These are phyloP conservation scores for Pythium rishiriense DNA, from an alignment of 352 stramenopile genomes.

Conservation along the genomic window DNA sequence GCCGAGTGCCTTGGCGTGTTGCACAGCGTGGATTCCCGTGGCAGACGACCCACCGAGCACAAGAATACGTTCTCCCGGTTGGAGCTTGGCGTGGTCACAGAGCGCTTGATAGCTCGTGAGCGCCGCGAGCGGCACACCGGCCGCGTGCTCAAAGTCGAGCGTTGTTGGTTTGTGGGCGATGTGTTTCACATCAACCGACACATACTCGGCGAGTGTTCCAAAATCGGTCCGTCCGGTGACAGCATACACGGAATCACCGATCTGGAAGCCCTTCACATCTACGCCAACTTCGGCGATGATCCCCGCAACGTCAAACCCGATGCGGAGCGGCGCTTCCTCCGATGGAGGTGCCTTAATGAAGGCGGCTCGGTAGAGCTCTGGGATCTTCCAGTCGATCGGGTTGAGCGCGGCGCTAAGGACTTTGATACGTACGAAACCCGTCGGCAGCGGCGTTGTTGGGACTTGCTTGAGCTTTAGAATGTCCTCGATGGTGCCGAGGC, in stretches of 20 bases:
- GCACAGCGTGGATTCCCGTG: conserved; percentile 40
- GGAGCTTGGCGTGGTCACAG: conserved; percentile 18
- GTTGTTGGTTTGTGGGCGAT: conserved; percentile 44
- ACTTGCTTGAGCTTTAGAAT: conserved; percentile 28
- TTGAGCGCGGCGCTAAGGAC: conserved; percentile 39
- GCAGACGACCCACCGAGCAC: conserved; percentile 11
- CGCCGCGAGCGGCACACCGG: conserved; percentile 27
- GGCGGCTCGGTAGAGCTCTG: not conserved
- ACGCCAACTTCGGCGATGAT: conserved; percentile 33
- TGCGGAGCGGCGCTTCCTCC: conserved; percentile 22
- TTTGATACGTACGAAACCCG: conserved; percentile 34
- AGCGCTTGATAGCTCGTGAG: conserved; percentile 43
- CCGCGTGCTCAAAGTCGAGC: conserved; percentile 41
- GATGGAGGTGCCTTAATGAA: conserved; percentile 18
- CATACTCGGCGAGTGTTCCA: conserved; percentile 41
- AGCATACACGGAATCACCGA: conserved; percentile 18
- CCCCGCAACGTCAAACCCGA: conserved; percentile 44
- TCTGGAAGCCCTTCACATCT: conserved; percentile 28
- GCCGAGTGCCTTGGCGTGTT: conserved; percentile 38
- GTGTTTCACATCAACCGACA: conserved; percentile 26
- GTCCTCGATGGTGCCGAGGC: conserved; percentile 29
- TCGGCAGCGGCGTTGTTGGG: conserved; percentile 21
- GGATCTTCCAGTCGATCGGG: conserved; percentile 30
- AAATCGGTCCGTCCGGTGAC: conserved; percentile 16
- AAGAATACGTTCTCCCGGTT: conserved; percentile 13